phyloP scores from a whole-genome alignment of 2,329 filamentous ascomycete species.

The Massarina eburnea region DNA sequence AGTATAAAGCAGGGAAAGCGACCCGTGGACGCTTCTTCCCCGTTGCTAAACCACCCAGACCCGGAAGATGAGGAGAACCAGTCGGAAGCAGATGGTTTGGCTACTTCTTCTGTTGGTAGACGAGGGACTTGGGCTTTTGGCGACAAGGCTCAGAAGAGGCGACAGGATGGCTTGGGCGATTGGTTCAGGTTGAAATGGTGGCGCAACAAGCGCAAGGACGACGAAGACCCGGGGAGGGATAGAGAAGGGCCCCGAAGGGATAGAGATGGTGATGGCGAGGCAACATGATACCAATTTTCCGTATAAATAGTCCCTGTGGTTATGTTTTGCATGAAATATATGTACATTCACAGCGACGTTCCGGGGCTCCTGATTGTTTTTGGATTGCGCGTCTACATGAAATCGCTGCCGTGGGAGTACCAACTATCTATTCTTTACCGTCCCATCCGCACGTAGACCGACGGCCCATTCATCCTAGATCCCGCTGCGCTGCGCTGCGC shows the following conservation, averaged over 20 bases:
- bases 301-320: not conserved
- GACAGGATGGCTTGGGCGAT: conserved; percentile 32
- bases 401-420: no score
- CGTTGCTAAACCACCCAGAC: conserved; percentile 30
- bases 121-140: conserved; percentile 30
- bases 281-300: conserved; percentile 2
- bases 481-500: no score
- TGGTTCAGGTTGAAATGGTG: conserved; percentile 44
- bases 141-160: conserved; percentile 17
- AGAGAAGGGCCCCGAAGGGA: not conserved
- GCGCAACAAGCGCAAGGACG: conserved; percentile 38
- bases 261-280: not conserved
- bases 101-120: conserved; percentile 14
- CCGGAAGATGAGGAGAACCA: conserved; percentile 29
- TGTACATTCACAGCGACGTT: not conserved
- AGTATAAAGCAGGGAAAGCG: conserved; percentile 34
- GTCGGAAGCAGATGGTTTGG: conserved; percentile 28
- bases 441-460: no score
- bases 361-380: no score
- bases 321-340: conserved; percentile 1
- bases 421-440: no score
- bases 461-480: no score
- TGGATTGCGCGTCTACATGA: no score
- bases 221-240: conserved; percentile 15
- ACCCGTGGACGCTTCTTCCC: conserved; percentile 23